Evolutionary conservation across 176 grass and related monocot species (phyloP), one percentile per base, ranked within the genome.

Genomic region (Thinopyrum elongatum): DNA sequence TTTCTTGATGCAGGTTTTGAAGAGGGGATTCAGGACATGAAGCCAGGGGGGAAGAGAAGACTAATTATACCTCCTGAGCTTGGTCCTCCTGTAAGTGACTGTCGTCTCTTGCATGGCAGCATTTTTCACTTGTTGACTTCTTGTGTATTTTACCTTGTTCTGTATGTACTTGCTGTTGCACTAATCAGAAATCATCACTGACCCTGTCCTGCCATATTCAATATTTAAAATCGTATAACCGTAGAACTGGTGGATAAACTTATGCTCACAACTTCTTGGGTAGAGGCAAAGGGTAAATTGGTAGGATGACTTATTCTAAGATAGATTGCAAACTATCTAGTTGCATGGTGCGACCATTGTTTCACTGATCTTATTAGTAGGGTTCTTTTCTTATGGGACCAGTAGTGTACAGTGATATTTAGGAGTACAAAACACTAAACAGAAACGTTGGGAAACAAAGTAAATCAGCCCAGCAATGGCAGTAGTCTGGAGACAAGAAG

Each of bases 21-120:
- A 91, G 96, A 98, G 90, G 96, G 96, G 60, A 95, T 95, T 94
- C 79, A 84, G 86, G 91, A 95, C 30, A 95, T 95, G 96, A 92
- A 88, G 88, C 96, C 96, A 82, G 93, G 96, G 68, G 96, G 96
- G 27, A 98, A 92, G 88, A 87, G 93, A 90, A 92, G 93, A 88
- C 74, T 98, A 42, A 98, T 95, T 67, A 98, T 98, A 86, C 96
- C 93, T 79, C 96, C 93, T 71, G 96, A 98, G 88, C 93, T 98
- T 84, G 96, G 96, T 64, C 96, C 96, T 86, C 96, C 96, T 31
- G 96, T 98, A 79, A 94, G 93, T 91, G 67, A 76, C 61, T 87
- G 39, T 76, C 31, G 38, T 68, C 31, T 65, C 78, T 78, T 85
- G 22, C 27, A 29, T 81, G 22, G 22, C 58, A 84, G 39, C 7